Base-by-base conservation (phyloP, 345 rosid species). In the Populus deltoides region DNA sequence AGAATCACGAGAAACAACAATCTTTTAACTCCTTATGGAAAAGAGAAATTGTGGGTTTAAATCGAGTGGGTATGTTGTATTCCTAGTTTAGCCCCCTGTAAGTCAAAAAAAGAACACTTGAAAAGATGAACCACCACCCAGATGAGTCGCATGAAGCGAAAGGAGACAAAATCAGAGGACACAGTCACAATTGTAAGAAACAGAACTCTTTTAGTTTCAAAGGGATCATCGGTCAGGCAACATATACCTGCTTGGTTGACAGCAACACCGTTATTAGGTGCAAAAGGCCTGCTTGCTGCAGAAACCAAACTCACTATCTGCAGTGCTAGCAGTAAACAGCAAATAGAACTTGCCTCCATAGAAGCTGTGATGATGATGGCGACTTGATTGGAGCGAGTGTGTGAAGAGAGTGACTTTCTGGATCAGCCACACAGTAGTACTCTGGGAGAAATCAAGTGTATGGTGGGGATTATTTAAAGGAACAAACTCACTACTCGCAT, bases 201-300 rank as follows among this genome's bases (percentile, higher is more conserved):
- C 29, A 70, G 57, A 45, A 33, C 16, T 47, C 53, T 47, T 4
- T 47, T 47, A 62, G 27, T 7, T 41, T 73, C 6, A 45, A 61
- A 62, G 35, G 31, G 25, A 35, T 7, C 11, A 24, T 4, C 11
- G 63, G 67, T 73, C 63, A 38, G 27, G 62, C 16, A 7, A 49
- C 72, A 67, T 75, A 90, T 75, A 90, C 94, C 93, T 87, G 85
- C 87, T 70, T 68, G 85, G 77, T 81, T 74, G 80, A 29, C 71
- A n/a, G 29, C 69, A 73, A 74, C 68, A 84, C 55, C 88, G 72
- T 83, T 69, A 75, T 43, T 82, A n/a, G 88, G 77, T 69, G 87
- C 81, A 78, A 85, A 81, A 82, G 85, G 83, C 74, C 91, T 83
- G 84, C 92, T 85, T 43, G 86, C 75, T 69, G 84, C 88, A 75